A percentile compares a stretch with the other conserved stretches of the same genome.
Evolutionary conservation across 108 stramenopile genomes (phyloP).

Genomic region (Nitzschia inconspicua): DNA sequence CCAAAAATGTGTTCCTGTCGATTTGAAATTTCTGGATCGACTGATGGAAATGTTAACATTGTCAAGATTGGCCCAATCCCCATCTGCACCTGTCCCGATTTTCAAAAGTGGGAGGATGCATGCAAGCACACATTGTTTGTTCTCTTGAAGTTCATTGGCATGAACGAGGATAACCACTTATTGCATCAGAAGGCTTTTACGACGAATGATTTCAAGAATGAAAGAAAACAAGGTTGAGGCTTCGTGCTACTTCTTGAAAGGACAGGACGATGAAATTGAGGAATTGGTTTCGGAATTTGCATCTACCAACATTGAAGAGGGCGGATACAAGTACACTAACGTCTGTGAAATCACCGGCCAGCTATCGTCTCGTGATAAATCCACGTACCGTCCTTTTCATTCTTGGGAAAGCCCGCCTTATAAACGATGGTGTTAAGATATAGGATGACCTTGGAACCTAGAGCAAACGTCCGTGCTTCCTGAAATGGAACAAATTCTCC

Average conservation of each 20-base stretch:
- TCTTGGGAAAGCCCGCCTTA: no score
- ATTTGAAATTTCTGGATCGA: conserved; percentile 30
- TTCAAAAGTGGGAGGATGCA: conserved; percentile 19
- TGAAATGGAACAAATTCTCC: no score
- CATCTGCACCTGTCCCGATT: conserved; percentile 36
- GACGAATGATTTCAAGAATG: conserved; percentile 21
- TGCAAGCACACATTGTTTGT: conserved; percentile 46
- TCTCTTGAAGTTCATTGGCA: conserved; percentile 28
- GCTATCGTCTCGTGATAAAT: background rate
- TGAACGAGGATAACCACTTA: conserved; percentile 7
- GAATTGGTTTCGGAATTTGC: background rate
- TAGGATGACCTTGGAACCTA: no score
- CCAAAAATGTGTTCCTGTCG: background rate
- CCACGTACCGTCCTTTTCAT: background rate
- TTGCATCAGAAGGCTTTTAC: conserved; percentile 30
- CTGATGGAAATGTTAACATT: conserved; percentile 34
- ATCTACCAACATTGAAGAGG: background rate
- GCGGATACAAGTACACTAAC: background rate
- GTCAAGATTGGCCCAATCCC: conserved; percentile 20
- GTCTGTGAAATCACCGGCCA: background rate
- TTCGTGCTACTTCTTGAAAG: background rate
- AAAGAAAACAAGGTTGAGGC: background rate
- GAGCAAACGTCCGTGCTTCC: no score
- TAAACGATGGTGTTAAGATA: no score
- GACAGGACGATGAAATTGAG: background rate